phyloP scores from a whole-genome alignment of 257 asterid species.

The Dorcoceras hygrometricum region DNA sequence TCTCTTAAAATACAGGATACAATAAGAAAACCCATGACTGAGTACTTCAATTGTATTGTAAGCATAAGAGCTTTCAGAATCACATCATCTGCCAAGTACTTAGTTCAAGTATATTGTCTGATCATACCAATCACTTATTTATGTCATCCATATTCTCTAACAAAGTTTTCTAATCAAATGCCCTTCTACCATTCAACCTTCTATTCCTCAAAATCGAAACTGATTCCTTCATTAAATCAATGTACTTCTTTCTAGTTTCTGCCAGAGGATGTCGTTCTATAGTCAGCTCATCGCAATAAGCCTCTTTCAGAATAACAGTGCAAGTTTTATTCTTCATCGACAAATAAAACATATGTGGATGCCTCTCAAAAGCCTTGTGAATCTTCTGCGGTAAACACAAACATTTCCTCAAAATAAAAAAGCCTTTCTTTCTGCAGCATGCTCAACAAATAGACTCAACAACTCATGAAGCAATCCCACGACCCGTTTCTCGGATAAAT shows the following conservation, averaged over 20 bases:
- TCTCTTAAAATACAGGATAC: not conserved
- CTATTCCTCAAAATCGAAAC: conserved; percentile 27
- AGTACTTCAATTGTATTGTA: not conserved
- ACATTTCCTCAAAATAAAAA: conserved; percentile 57
- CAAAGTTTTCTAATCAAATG: not conserved
- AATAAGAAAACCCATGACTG: not conserved
- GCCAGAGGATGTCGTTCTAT: conserved; percentile 74
- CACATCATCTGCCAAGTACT: not conserved
- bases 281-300: conserved; percentile 47
- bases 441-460: conserved; percentile 77
- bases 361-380: conserved; percentile 89
- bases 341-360: conserved; percentile 68
- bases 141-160: not conserved
- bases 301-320: conserved; percentile 83
- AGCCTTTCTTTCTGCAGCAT: conserved; percentile 71
- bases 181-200: not conserved
- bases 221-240: conserved; percentile 69
- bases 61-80: not conserved
- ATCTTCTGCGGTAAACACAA: conserved; percentile 86
- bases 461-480: conserved; percentile 81
- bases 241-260: conserved; percentile 61
- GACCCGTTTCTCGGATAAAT: conserved; percentile 73
- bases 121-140: not conserved
- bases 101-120: not conserved
- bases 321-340: conserved; percentile 76